Conservation (phyloP, 108 stramenopile species). For the Fistulifera pelliculosa region DNA sequence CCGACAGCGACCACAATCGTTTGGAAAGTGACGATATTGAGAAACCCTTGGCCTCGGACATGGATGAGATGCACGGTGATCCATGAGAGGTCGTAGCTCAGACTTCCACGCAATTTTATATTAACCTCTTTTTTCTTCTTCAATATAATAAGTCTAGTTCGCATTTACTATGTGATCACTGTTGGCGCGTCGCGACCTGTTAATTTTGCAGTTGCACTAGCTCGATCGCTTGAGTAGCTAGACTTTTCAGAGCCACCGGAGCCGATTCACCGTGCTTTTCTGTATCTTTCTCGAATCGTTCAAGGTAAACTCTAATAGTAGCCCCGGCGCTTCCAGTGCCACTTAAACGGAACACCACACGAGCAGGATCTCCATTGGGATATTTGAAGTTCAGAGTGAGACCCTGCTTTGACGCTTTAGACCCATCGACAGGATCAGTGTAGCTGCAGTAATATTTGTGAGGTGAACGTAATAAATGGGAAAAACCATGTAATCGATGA, state of each 20-base stretch:
- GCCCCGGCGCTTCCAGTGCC: slow-evolving; percentile 96
- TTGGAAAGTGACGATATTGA: too few relatives aligned
- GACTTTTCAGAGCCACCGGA: slow-evolving; percentile 55
- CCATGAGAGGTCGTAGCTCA: too few relatives aligned
- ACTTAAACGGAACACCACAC: slow-evolving; percentile 93
- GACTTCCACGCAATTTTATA: too few relatives aligned
- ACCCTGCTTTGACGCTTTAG: slow-evolving; percentile 83
- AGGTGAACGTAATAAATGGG: slow-evolving; percentile 1
- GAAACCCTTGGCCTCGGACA: too few relatives aligned
- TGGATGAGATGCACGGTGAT: too few relatives aligned
- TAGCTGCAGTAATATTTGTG: slow-evolving; percentile 34
- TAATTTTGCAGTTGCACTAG: slow-evolving; percentile 61
- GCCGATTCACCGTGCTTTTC: slow-evolving; percentile 58
- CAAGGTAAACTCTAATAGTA: slow-evolving; percentile 98
- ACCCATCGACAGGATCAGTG: slow-evolving; percentile 95
- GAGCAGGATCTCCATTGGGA: slow-evolving; percentile 70
- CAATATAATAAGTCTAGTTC: too few relatives aligned
- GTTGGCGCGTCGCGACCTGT: slow-evolving; percentile 75
- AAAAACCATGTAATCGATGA: neutral
- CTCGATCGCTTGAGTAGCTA: slow-evolving; percentile 63
- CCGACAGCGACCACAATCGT: too few relatives aligned
- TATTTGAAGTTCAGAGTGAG: slow-evolving; percentile 82
- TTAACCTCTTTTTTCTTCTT: too few relatives aligned
- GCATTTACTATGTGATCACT: slow-evolving; percentile 85
- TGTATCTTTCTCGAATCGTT: slow-evolving; percentile 80